These are phyloP conservation scores for Wickerhamomyces chaumierensis DNA, from an alignment of 805 yeast species.

Conservation along the genomic window DNA sequence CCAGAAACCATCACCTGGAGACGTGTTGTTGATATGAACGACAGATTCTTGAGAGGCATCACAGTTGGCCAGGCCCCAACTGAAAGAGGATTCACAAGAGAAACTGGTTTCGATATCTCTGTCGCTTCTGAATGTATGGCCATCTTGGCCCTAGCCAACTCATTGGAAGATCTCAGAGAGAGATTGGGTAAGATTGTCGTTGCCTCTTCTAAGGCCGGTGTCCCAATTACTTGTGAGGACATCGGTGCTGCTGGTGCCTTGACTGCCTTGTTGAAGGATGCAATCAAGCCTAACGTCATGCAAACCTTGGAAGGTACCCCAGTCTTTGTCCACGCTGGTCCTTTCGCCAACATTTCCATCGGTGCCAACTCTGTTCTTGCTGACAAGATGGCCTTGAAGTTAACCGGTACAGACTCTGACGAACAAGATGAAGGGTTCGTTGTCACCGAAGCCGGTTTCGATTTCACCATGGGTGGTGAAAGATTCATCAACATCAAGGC, in stretches of 20 bases:
- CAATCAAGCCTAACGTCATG: slow-evolving; percentile 78
- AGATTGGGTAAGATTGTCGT: slow-evolving; percentile 70
- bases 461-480: slow-evolving; percentile 89
- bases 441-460: slow-evolving; percentile 83
- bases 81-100: slow-evolving; percentile 61
- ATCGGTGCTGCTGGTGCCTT: slow-evolving; percentile 81
- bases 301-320: slow-evolving; percentile 86
- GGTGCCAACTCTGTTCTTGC: slow-evolving; percentile 82
- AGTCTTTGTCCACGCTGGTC: slow-evolving; percentile 81
- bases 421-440: slow-evolving; percentile 57
- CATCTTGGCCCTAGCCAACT: slow-evolving; percentile 61
- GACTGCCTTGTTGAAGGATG: slow-evolving; percentile 72
- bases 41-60: slow-evolving; percentile 66
- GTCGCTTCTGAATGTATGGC: slow-evolving; percentile 87
- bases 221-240: slow-evolving; percentile 73
- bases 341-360: slow-evolving; percentile 78
- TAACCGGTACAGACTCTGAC: slow-evolving; percentile 55
- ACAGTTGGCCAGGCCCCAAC: slow-evolving; percentile 77
- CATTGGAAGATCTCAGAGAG: slow-evolving; percentile 59
- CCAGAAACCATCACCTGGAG: slow-evolving; percentile 75
- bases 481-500: slow-evolving; percentile 76
- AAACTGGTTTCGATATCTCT: slow-evolving; percentile 74
- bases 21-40: slow-evolving; percentile 79
- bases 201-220: slow-evolving; percentile 58
- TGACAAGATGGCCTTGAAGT: slow-evolving; percentile 69